phyloP scores from a whole-genome alignment of 2,329 filamentous ascomycete genomes.

The Ophiostoma pallidulum region DNA sequence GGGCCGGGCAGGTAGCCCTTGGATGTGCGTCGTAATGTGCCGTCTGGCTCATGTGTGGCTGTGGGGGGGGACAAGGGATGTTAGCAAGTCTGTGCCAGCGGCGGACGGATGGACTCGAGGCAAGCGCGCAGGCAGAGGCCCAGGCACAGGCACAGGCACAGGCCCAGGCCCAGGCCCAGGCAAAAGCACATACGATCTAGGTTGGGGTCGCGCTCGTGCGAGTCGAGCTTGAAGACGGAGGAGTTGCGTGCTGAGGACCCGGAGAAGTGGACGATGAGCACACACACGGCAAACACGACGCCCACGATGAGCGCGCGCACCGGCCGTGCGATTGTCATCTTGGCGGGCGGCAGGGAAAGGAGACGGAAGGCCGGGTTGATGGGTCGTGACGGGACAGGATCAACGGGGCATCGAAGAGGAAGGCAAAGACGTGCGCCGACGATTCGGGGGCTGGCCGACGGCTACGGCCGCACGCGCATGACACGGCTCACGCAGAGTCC shows the following conservation, averaged over 20 bases:
- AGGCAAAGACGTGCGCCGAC: too few species aligned
- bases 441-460: not conserved
- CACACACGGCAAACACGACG: slow-evolving; percentile 58
- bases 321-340: slow-evolving; percentile 77
- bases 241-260: slow-evolving; percentile 39
- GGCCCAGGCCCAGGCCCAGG: too few species aligned
- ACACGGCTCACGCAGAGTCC: too few species aligned
- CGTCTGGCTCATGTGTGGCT: slow-evolving; percentile 80
- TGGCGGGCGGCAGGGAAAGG: slow-evolving; percentile 1
- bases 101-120: too few species aligned
- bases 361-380: not conserved
- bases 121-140: too few species aligned
- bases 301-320: slow-evolving; percentile 70
- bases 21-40: slow-evolving; percentile 61
- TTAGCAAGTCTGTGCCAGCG: slow-evolving; percentile 3
- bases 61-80: slow-evolving; percentile 5
- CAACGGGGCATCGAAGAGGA: not conserved
- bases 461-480: not conserved
- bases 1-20: slow-evolving; percentile 71
- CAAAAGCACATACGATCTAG: slow-evolving; percentile 67
- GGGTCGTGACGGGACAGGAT: not conserved
- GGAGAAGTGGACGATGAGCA: slow-evolving; percentile 69
- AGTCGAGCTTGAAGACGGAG: slow-evolving; percentile 31
- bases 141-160: too few species aligned
- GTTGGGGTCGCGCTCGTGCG: slow-evolving; percentile 65